A percentile compares a stretch with the other conserved stretches of the same genome.
Conservation (phyloP, 2,329 filamentous ascomycete genomes). For the Zasmidium cellare region DNA sequence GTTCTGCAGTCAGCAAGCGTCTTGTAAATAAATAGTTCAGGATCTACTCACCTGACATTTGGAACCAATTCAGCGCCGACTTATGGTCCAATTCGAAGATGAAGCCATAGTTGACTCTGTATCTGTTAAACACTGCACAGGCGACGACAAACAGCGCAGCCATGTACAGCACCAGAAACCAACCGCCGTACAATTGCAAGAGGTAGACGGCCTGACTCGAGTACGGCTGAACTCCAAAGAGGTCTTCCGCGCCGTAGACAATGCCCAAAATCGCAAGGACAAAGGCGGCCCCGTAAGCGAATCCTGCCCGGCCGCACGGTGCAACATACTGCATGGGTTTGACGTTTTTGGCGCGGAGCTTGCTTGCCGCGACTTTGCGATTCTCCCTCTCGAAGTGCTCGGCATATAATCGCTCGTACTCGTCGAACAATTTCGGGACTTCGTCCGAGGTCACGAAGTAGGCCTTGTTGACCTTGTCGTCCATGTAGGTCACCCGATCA, state of each 20-base stretch:
- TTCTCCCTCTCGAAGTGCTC: slow-evolving; percentile 93
- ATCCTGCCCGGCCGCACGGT: slow-evolving; percentile 52
- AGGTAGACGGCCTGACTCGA: slow-evolving; percentile 32
- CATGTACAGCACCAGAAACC: slow-evolving; percentile 79
- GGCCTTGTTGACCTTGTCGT: slow-evolving; percentile 84
- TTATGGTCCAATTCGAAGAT: slow-evolving; percentile 95
- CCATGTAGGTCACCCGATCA: slow-evolving; percentile 64
- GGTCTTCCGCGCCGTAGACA: slow-evolving; percentile 31
- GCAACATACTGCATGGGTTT: slow-evolving; percentile 58
- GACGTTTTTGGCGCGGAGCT: slow-evolving; percentile 72
- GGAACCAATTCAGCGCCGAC: slow-evolving; percentile 79
- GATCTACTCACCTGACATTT: too few relatives aligned
- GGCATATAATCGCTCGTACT: slow-evolving; percentile 87
- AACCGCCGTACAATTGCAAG: slow-evolving; percentile 80
- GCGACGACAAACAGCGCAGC: slow-evolving; percentile 83
- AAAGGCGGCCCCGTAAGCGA: slow-evolving; percentile 41
- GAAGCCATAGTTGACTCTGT: slow-evolving; percentile 84
- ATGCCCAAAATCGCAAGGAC: slow-evolving; percentile 45
- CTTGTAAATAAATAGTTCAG: too few relatives aligned
- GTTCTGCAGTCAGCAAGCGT: slow-evolving; percentile 35
- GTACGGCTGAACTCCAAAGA: not conserved
- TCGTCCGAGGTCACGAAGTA: slow-evolving; percentile 91
- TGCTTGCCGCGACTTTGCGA: slow-evolving; percentile 84
- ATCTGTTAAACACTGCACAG: slow-evolving; percentile 76
- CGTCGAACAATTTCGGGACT: slow-evolving; percentile 75